Conservation (phyloP, 495 filamentous ascomycete genomes). For the Trichoderma orchidacearum region DNA sequence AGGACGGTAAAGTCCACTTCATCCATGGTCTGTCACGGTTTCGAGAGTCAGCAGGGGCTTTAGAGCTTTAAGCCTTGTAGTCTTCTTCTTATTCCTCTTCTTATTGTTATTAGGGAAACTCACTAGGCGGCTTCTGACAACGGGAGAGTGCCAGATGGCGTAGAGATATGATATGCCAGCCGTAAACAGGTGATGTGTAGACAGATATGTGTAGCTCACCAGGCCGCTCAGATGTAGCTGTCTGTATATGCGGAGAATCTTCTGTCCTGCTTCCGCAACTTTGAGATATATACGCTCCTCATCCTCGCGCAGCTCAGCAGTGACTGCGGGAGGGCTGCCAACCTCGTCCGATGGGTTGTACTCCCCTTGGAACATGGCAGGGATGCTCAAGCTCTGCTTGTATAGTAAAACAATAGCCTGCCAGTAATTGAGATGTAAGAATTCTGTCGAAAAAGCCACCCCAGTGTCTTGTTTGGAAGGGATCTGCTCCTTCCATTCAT, state of each 20-base stretch:
- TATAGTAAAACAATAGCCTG: slow-evolving; percentile 97
- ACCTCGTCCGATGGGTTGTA: slow-evolving; percentile 49
- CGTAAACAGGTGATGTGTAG: slow-evolving; percentile 97
- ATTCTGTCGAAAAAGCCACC: slow-evolving; percentile 73
- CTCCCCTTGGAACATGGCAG: slow-evolving; percentile 68
- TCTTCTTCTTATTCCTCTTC: neutral
- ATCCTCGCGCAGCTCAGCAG: slow-evolving; percentile 54
- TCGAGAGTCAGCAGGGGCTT: neutral
- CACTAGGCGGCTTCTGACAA: slow-evolving; percentile 73
- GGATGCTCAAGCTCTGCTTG: slow-evolving; percentile 80
- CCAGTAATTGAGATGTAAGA: slow-evolving; percentile 93
- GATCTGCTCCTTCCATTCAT: slow-evolving; percentile 75
- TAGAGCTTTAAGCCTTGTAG: neutral
- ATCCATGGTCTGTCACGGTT: slow-evolving; percentile 57
- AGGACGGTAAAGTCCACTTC: slow-evolving; percentile 94
- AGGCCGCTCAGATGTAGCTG: slow-evolving; percentile 77
- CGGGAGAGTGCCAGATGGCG: slow-evolving; percentile 90
- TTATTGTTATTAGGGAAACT: slow-evolving; percentile 16
- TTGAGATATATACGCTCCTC: slow-evolving; percentile 86
- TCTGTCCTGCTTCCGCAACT: slow-evolving; percentile 88
- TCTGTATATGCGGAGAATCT: slow-evolving; percentile 78
- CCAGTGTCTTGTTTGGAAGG: slow-evolving; percentile 67
- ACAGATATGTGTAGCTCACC: slow-evolving; percentile 91
- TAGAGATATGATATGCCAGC: slow-evolving; percentile 94
- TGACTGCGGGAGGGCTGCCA: slow-evolving; percentile 29